Evolutionary conservation across 108 stramenopile species (phyloP).

Genomic region (Phaeodactylum tricornutum): DNA sequence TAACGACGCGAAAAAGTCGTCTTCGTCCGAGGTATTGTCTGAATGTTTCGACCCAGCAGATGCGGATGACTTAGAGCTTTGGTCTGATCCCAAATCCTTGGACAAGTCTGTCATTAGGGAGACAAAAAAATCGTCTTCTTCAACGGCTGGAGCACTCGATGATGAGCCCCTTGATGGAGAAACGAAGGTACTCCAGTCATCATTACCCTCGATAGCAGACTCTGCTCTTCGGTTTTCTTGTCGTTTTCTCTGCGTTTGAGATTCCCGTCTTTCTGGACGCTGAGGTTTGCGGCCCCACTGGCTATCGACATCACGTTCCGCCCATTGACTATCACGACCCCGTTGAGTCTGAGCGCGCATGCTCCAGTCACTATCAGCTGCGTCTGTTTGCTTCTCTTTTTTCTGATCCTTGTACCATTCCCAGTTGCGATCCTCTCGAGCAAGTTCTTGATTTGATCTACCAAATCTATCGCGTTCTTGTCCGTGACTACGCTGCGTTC

Average conservation of each 20-base stretch:
- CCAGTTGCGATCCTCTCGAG: slow-evolving; percentile 59
- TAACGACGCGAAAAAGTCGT: slow-evolving; percentile 73
- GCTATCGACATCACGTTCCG: slow-evolving; percentile 31
- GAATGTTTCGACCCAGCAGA: slow-evolving; percentile 2
- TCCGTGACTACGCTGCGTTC: slow-evolving; percentile 37
- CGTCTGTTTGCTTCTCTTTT: slow-evolving; percentile 4
- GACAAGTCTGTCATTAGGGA: slow-evolving; percentile 66
- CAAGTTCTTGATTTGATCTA: slow-evolving; percentile 28
- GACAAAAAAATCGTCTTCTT: slow-evolving; percentile 65
- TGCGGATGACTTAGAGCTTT: no score
- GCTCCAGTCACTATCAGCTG: background rate
- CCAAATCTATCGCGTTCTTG: slow-evolving; percentile 31
- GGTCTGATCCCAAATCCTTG: slow-evolving; percentile 31
- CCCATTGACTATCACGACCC: slow-evolving; percentile 10
- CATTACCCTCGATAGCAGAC: slow-evolving; percentile 19
- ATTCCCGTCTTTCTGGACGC: background rate
- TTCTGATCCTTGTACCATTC: slow-evolving; percentile 60
- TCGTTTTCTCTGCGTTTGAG: slow-evolving; percentile 3
- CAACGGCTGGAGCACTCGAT: slow-evolving; percentile 5
- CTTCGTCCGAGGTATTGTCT: slow-evolving; percentile 21
- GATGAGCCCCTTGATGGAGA: slow-evolving; percentile 21
- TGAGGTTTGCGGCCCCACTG: slow-evolving; percentile 32
- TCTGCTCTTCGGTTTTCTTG: slow-evolving; percentile 10
- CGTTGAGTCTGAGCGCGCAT: background rate
- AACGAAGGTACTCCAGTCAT: slow-evolving; percentile 43